A percentile compares a stretch with the other conserved stretches of the same genome.
Conservation (phyloP, 805 yeast genomes). For the Maudiozyma bulderi region DNA sequence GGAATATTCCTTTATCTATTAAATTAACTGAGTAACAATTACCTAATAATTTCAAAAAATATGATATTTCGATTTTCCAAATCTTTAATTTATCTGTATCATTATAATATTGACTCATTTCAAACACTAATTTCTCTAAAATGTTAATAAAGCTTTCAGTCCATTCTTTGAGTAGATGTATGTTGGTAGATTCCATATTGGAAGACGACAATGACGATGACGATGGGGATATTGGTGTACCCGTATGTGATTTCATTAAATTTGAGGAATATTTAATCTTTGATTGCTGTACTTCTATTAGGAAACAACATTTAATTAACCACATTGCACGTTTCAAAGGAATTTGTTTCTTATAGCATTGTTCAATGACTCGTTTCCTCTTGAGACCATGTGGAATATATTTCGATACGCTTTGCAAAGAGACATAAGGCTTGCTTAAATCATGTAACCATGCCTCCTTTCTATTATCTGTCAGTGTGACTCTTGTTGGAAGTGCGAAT, state of each 20-base stretch:
- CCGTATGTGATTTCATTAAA: constrained; percentile 4
- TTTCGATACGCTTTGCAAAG: constrained; percentile 58
- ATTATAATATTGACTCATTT: constrained; percentile 24
- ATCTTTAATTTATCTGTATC: constrained; percentile 20
- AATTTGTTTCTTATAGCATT: constrained; percentile 52
- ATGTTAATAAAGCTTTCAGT: constrained; percentile 68
- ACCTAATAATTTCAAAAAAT: constrained; percentile 49
- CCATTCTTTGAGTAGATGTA: constrained; percentile 80
- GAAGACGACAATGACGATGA: neutral
- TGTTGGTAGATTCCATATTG: constrained; percentile 7
- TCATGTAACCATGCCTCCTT: constrained; percentile 80
- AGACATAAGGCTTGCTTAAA: constrained; percentile 55
- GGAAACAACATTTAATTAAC: constrained; percentile 81
- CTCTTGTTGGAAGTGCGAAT: constrained; percentile 37
- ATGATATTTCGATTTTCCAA: constrained; percentile 46
- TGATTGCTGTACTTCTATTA: constrained; percentile 46
- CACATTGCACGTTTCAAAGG: constrained; percentile 82
- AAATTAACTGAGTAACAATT: constrained; percentile 61
- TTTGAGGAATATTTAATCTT: neutral
- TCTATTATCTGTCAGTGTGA: constrained; percentile 80
- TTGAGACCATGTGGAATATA: constrained; percentile 88
- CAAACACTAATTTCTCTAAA: constrained; percentile 27
- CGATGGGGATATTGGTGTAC: neutral
- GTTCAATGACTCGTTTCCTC: constrained; percentile 63
- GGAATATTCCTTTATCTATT: constrained; percentile 50